A percentile compares a stretch with the other conserved stretches of the same genome.
These are phyloP conservation scores for Vaccinium vitisidaea DNA, from an alignment of 148 eudicot species.

Conservation along the genomic window DNA sequence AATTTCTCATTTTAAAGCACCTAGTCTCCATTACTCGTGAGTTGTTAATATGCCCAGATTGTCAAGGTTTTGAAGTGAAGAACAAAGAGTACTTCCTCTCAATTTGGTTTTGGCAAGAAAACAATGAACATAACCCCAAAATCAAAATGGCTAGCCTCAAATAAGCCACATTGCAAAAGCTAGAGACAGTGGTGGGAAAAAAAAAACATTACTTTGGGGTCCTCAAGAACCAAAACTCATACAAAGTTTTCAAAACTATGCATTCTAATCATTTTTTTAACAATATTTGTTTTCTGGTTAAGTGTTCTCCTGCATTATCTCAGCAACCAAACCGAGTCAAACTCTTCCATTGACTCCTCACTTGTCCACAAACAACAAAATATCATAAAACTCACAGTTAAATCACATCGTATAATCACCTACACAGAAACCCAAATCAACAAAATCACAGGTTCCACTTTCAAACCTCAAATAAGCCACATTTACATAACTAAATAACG, in stretches of 20 bases:
- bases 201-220: neutral
- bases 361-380: neutral
- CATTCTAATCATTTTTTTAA: neutral
- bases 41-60: too few species aligned
- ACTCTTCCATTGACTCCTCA: neutral
- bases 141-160: neutral
- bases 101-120: too few species aligned
- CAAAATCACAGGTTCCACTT: neutral
- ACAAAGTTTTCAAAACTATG: neutral
- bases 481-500: neutral
- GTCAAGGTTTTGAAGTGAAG: too few species aligned
- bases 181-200: neutral
- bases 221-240: neutral
- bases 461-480: neutral
- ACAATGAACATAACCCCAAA: too few species aligned
- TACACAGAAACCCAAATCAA: neutral
- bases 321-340: neutral
- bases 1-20: too few species aligned
- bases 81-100: too few species aligned
- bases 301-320: constrained; percentile 3
- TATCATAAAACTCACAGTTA: neutral
- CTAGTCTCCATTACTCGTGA: too few species aligned
- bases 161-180: neutral
- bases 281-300: neutral
- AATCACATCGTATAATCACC: neutral